These are phyloP conservation scores for Candida lessepsii DNA, from an alignment of 805 yeast genomes.

Conservation along the genomic window DNA sequence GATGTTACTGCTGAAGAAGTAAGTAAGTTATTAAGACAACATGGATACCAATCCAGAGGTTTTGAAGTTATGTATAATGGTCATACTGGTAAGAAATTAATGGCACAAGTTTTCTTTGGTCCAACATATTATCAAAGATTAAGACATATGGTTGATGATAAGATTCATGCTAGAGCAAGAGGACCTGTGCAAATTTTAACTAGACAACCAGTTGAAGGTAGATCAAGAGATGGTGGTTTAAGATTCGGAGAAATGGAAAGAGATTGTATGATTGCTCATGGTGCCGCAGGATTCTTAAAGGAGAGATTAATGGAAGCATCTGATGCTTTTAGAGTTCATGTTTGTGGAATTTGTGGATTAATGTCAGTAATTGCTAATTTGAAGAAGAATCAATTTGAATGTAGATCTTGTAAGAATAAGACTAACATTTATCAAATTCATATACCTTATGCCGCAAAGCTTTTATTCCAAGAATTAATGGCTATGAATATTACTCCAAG, in stretches of 20 bases:
- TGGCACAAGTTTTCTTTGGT: conserved; percentile 99
- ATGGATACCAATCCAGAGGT: conserved; percentile 97
- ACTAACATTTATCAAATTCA: conserved; percentile 97
- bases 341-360: conserved; percentile 97
- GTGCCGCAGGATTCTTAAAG: conserved; percentile 97
- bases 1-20: conserved; percentile 98
- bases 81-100: conserved; percentile 95
- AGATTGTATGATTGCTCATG: conserved; percentile 99
- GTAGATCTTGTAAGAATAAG: conserved; percentile 97
- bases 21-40: conserved; percentile 86
- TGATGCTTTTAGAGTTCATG: conserved; percentile 96
- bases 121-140: conserved; percentile 98
- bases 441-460: conserved; percentile 97
- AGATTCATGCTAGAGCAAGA: conserved; percentile 98
- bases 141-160: conserved; percentile 99
- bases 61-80: conserved; percentile 99
- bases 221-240: conserved; percentile 98
- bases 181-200: conserved; percentile 98
- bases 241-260: conserved; percentile 99
- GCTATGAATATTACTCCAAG: conserved; percentile 99
- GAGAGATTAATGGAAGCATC: conserved; percentile 99
- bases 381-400: conserved; percentile 96
- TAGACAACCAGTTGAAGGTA: conserved; percentile 98
- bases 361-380: conserved; percentile 97
- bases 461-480: conserved; percentile 98